A percentile compares a stretch with the other conserved stretches of the same genome.
Conservation (phyloP, 2,329 filamentous ascomycete genomes). For the Fusarium nisikadoi region DNA sequence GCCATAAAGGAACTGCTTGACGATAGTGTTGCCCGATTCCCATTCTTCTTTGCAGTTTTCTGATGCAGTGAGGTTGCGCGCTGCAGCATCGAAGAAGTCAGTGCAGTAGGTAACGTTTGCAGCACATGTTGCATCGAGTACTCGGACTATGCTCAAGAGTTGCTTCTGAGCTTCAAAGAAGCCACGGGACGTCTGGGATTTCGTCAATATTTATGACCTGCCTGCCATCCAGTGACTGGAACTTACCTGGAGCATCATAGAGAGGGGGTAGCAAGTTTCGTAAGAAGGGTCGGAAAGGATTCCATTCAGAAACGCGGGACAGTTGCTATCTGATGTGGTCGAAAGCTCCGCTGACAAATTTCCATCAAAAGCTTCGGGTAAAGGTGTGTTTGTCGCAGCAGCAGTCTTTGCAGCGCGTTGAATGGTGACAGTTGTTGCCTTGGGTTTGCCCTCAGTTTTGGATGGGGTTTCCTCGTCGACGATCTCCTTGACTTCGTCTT, state of each 20-base stretch:
- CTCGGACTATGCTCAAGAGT: conserved; percentile 75
- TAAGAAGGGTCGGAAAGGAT: conserved; percentile 76
- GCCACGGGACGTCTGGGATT: conserved; percentile 76
- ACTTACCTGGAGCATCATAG: conserved; percentile 80
- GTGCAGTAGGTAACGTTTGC: conserved; percentile 74
- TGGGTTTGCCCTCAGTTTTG: conserved; percentile 30
- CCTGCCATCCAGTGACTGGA: background rate
- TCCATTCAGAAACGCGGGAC: conserved; percentile 73
- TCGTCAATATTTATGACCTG: conserved; percentile 8
- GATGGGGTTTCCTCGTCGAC: conserved; percentile 24
- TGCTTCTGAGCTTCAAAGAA: conserved; percentile 86
- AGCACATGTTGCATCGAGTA: conserved; percentile 81
- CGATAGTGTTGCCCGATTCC: conserved; percentile 71
- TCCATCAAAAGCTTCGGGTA: conserved; percentile 70
- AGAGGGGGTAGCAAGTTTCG: conserved; percentile 81
- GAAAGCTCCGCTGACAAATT: conserved; percentile 72
- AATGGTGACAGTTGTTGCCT: conserved; percentile 41
- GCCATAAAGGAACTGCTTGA: conserved; percentile 79
- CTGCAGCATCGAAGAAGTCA: conserved; percentile 71
- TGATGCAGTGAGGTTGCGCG: conserved; percentile 69
- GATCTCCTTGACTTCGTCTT: conserved; percentile 26
- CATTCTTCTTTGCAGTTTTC: conserved; percentile 80
- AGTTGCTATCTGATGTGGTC: conserved; percentile 59
- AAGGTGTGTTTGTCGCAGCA: conserved; percentile 59
- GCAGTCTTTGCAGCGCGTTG: conserved; percentile 34